phyloP scores from a whole-genome alignment of 2,329 filamentous ascomycete genomes.

The Fusarium sacchari region DNA sequence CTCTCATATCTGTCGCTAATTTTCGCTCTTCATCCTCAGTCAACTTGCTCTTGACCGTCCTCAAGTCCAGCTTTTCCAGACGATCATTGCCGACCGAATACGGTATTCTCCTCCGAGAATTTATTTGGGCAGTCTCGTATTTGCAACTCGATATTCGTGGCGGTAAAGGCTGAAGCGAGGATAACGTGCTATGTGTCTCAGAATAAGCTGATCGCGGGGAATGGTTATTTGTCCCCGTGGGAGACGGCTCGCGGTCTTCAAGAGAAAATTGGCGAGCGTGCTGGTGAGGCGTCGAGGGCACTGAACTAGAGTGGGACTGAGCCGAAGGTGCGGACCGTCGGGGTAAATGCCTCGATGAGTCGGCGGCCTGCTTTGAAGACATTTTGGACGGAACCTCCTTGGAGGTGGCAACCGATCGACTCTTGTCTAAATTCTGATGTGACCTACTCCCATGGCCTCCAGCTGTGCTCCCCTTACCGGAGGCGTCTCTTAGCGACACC shows the following conservation, averaged over 20 bases:
- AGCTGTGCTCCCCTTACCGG: conserved; percentile 59
- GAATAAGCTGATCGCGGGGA: conserved; percentile 92
- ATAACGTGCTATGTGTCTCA: conserved; percentile 81
- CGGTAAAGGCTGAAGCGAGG: conserved; percentile 73
- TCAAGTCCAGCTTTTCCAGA: conserved; percentile 75
- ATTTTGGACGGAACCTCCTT: conserved; percentile 65
- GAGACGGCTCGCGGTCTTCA: conserved; percentile 81
- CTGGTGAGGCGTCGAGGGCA: conserved; percentile 93
- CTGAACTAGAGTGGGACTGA: conserved; percentile 78
- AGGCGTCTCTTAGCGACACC: conserved; percentile 65
- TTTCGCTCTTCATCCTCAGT: conserved; percentile 77
- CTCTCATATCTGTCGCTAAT: conserved; percentile 83
- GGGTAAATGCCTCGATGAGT: conserved; percentile 46
- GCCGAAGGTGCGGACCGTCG: conserved; percentile 45
- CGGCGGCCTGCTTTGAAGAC: conserved; percentile 56
- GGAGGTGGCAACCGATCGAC: conserved; percentile 69
- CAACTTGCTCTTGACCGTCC: conserved; percentile 77
- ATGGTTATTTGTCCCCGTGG: conserved; percentile 78
- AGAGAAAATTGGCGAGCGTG: conserved; percentile 84
- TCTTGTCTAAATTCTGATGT: conserved; percentile 66
- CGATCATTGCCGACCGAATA: conserved; percentile 88
- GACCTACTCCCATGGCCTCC: conserved; percentile 74
- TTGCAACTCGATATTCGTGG: conserved; percentile 74
- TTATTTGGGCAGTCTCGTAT: conserved; percentile 87
- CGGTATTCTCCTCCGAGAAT: conserved; percentile 86